A percentile compares a stretch with the other conserved stretches of the same genome.
Conservation (phyloP, 257 asterid species). For the Ajuga chamaepitys region DNA sequence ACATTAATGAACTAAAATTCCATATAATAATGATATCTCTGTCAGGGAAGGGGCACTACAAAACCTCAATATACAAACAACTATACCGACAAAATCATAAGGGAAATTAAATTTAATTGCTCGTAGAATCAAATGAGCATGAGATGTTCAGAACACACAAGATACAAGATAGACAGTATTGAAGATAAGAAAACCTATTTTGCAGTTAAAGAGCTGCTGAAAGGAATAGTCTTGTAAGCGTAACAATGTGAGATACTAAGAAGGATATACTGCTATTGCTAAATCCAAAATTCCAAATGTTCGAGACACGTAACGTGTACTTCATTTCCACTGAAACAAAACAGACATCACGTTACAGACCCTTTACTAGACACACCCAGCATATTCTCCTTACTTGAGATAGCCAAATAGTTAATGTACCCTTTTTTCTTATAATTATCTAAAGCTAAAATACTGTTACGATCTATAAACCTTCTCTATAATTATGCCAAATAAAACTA, state of each 20-base stretch:
- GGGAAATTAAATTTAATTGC: background rate
- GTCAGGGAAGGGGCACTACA: background rate
- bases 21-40: background rate
- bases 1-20: background rate
- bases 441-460: no score
- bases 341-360: no score
- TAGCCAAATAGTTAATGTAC: background rate
- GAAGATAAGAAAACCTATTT: background rate
- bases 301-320: background rate
- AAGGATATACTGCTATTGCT: background rate
- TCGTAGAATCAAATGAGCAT: background rate
- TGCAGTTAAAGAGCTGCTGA: conserved; percentile 48
- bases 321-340: background rate
- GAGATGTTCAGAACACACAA: background rate
- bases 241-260: conserved; percentile 9
- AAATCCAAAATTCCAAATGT: background rate
- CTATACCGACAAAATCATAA: background rate
- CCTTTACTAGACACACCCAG: background rate
- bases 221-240: conserved; percentile 73
- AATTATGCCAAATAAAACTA: no score
- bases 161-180: background rate
- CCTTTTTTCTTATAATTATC: no score
- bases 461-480: no score
- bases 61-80: background rate
- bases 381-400: background rate